A percentile compares a stretch with the other conserved stretches of the same genome.
These are phyloP conservation scores for Bauhinia variegata DNA, from an alignment of 306 rosid genomes.

Conservation along the genomic window DNA sequence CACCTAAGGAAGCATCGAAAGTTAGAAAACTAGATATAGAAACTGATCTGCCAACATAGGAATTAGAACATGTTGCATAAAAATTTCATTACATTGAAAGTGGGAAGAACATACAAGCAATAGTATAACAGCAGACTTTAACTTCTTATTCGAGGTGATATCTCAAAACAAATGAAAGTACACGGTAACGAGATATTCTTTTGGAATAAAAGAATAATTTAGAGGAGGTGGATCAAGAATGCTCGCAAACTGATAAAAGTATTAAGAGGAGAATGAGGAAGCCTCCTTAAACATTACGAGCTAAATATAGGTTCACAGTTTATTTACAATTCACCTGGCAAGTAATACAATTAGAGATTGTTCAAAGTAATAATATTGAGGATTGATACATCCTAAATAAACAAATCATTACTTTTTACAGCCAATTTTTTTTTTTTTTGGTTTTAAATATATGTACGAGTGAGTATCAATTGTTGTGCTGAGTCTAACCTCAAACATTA, in stretches of 20 bases:
- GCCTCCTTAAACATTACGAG: too few species aligned
- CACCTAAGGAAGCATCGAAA: conserved; percentile 41
- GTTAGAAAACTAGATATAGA: conserved; percentile 1
- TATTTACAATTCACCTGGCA: too few species aligned
- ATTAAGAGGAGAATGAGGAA: too few species aligned
- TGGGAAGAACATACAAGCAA: neutral
- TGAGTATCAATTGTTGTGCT: neutral
- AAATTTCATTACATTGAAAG: neutral
- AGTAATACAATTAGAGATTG: neutral
- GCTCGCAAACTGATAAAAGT: too few species aligned
- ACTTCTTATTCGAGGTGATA: neutral
- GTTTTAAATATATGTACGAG: neutral
- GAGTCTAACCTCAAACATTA: neutral
- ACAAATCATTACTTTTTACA: neutral
- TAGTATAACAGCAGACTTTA: conserved; percentile 6
- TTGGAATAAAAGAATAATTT: too few species aligned
- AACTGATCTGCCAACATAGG: neutral
- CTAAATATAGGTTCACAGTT: too few species aligned
- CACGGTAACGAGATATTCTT: neutral
- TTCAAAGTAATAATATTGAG: neutral
- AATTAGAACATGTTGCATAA: neutral
- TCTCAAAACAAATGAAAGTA: conserved; percentile 5
- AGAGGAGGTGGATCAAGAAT: too few species aligned
- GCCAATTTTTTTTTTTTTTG: too few species aligned
- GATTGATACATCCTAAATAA: conserved; percentile 6